Evolutionary conservation across 2,329 filamentous ascomycete genomes (phyloP).

Genomic region (Cucurbitaria berberidis): DNA sequence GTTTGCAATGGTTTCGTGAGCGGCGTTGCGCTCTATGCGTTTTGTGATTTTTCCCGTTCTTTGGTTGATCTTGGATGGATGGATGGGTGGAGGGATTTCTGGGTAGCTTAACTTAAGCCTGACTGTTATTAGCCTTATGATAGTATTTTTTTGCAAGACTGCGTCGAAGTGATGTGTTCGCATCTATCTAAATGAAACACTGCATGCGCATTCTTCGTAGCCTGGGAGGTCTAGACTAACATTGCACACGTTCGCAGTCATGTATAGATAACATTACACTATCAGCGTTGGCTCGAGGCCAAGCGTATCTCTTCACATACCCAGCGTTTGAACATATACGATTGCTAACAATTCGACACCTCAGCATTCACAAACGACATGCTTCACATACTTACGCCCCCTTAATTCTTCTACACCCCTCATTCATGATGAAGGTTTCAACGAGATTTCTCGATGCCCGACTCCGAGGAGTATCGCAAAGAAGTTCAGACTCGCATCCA

Average conservation of each 20-base stretch:
- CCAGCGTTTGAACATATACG: neutral
- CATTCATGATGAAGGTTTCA: neutral
- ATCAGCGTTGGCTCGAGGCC: neutral
- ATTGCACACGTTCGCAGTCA: neutral
- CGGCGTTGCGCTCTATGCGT: no score
- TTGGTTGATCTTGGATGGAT: no score
- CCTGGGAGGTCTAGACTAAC: neutral
- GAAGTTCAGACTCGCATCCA: slow-evolving; percentile 23
- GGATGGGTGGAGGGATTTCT: no score
- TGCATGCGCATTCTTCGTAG: no score
- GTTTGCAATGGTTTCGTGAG: no score
- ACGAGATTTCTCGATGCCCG: slow-evolving; percentile 8
- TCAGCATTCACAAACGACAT: neutral
- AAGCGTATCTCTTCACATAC: slow-evolving; percentile 1
- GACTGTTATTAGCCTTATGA: no score
- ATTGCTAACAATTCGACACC: neutral
- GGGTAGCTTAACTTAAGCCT: no score
- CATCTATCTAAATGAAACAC: no score
- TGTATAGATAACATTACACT: neutral
- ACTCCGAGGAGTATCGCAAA: slow-evolving; percentile 14
- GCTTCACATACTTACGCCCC: neutral
- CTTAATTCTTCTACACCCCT: neutral
- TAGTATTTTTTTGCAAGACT: neutral
- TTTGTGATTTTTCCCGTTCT: no score
- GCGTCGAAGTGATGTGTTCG: neutral